Percentiles rank a stretch among this genome's conserved stretches.
phyloP scores from a whole-genome alignment of 345 rosid genomes.

The Pistacia atlantica region DNA sequence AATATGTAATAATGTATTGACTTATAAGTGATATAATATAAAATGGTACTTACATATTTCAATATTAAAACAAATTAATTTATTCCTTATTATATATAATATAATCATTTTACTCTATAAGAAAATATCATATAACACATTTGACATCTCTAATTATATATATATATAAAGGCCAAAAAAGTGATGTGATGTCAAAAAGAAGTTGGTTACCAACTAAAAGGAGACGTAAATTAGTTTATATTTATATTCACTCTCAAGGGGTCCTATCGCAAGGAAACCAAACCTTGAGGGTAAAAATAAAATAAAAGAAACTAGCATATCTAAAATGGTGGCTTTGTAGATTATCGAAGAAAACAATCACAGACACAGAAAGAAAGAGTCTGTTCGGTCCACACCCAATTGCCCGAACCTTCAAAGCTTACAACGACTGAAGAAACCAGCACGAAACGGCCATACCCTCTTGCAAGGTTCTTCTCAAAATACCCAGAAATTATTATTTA shows the following conservation, averaged over 20 bases:
- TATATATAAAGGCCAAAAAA: too few species aligned
- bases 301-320: constrained; percentile 3
- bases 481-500: neutral
- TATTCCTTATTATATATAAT: too few species aligned
- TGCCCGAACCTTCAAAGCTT: neutral
- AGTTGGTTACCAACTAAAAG: too few species aligned
- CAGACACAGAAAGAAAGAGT: neutral
- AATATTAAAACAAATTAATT: too few species aligned
- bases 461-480: neutral
- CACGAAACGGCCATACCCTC: neutral
- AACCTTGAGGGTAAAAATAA: neutral
- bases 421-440: neutral
- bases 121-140: too few species aligned
- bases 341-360: constrained; percentile 17
- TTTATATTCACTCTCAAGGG: neutral
- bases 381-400: constrained; percentile 17
- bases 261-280: neutral
- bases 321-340: constrained; percentile 14
- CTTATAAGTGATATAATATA: too few species aligned
- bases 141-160: too few species aligned
- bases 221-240: too few species aligned
- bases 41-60: too few species aligned
- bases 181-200: too few species aligned
- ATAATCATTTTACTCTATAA: too few species aligned
- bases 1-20: too few species aligned